phyloP scores from a whole-genome alignment of 345 rosid species.

The Boechera stricta region DNA sequence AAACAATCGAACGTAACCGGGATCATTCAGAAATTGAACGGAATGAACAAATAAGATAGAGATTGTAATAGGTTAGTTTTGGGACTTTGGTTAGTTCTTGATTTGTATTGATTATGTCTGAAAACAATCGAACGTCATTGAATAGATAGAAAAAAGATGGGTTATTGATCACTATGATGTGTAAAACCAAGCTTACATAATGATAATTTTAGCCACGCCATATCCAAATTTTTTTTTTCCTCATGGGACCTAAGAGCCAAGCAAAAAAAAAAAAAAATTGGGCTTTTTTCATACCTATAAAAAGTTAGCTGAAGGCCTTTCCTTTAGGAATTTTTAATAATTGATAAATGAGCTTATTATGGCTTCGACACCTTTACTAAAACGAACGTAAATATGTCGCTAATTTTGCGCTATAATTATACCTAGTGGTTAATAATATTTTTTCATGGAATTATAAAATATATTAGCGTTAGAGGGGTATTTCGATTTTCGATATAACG shows the following conservation, averaged over 20 bases:
- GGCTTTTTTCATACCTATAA: neutral
- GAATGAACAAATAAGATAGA: no score
- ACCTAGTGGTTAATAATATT: neutral
- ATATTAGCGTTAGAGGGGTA: no score
- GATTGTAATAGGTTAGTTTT: no score
- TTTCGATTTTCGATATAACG: no score
- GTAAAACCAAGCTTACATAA: neutral
- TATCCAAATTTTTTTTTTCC: neutral
- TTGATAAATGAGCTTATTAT: neutral
- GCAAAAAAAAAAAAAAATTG: neutral
- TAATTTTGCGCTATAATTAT: neutral
- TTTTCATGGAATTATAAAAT: no score
- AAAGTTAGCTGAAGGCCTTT: neutral
- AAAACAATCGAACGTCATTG: no score
- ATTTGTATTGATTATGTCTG: no score
- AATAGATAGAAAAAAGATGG: no score
- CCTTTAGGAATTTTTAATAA: neutral
- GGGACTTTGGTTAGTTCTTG: no score
- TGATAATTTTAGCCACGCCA: neutral
- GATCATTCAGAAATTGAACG: no score
- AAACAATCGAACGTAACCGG: neutral
- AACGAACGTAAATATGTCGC: neutral
- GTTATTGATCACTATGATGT: no score
- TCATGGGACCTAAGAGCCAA: neutral
- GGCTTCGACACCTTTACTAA: neutral